These are phyloP conservation scores for Boletus pseudopeckii DNA, from an alignment of 768 basidiomycete genomes.

Conservation along the genomic window DNA sequence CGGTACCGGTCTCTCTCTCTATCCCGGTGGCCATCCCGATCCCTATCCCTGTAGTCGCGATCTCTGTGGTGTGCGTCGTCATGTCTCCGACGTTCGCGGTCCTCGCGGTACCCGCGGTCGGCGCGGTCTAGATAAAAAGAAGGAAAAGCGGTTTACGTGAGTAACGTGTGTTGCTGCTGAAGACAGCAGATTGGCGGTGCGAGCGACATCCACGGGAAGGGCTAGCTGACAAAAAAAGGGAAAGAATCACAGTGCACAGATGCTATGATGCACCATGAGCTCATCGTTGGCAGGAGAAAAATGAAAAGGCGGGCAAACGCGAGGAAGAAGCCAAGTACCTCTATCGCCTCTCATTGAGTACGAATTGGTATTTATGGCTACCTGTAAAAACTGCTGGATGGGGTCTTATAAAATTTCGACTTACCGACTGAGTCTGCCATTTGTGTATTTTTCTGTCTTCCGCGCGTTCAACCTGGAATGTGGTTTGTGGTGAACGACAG, in stretches of 20 bases:
- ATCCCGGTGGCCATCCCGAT: conserved; percentile 32
- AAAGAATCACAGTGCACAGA: conserved; percentile 45
- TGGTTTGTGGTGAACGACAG: conserved; percentile 23
- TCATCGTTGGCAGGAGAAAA: conserved; percentile 48
- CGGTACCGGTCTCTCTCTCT: conserved; percentile 38
- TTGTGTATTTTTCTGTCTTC: conserved; percentile 14
- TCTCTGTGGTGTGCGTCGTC: conserved; percentile 53
- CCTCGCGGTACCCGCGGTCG: conserved; percentile 56
- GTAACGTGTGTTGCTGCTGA: conserved; percentile 44
- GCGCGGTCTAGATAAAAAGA: conserved; percentile 43
- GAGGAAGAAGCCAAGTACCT: conserved; percentile 34
- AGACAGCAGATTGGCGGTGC: conserved; percentile 41
- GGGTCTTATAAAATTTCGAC: conserved; percentile 25
- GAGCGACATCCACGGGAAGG: conserved; percentile 41
- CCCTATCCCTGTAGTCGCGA: conserved; percentile 49
- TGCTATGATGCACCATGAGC: conserved; percentile 59
- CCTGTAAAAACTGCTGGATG: conserved; percentile 26
- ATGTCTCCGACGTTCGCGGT: conserved; percentile 66
- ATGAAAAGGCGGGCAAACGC: conserved; percentile 26
- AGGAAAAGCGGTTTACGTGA: conserved; percentile 49
- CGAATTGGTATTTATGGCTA: conserved; percentile 27
- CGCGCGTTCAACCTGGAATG: conserved; percentile 13
- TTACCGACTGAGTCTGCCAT: conserved; percentile 61
- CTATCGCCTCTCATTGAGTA: conserved; percentile 31
- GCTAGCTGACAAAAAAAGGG: conserved; percentile 53